Percentiles rank a stretch among this genome's conserved stretches.
These are phyloP conservation scores for Anthostomella pinea DNA, from an alignment of 2,329 filamentous ascomycete genomes.

Conservation along the genomic window DNA sequence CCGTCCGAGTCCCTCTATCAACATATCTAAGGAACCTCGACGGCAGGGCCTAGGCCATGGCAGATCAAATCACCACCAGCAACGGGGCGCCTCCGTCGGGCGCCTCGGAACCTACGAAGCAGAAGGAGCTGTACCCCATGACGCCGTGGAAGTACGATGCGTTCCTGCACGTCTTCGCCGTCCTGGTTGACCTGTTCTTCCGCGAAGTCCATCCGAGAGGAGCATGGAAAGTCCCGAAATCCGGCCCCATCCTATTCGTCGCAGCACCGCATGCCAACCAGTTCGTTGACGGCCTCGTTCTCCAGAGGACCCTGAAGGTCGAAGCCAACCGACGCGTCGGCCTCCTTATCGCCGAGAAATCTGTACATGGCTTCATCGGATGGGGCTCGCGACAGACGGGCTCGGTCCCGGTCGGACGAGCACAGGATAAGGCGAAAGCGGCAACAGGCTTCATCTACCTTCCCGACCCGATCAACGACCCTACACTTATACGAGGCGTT, in stretches of 20 bases:
- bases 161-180: conserved; percentile 72
- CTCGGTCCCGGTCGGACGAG: conserved; percentile 87
- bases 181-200: conserved; percentile 95
- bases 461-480: conserved; percentile 81
- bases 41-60: conserved; percentile 18
- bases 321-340: conserved; percentile 87
- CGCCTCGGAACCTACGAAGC: conserved; percentile 16
- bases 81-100: conserved; percentile 15
- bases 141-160: conserved; percentile 73
- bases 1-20: neutral
- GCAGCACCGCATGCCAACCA: conserved; percentile 94
- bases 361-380: conserved; percentile 90
- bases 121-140: conserved; percentile 65
- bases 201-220: conserved; percentile 93
- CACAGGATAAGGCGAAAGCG: conserved; percentile 82
- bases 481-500: conserved; percentile 73
- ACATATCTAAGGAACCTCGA: neutral
- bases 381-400: conserved; percentile 81
- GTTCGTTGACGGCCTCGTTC: conserved; percentile 93
- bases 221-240: conserved; percentile 89
- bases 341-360: conserved; percentile 93
- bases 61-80: conserved; percentile 16
- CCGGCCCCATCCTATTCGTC: conserved; percentile 89
- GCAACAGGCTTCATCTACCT: conserved; percentile 80
- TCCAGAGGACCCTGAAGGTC: conserved; percentile 84